A percentile compares a stretch with the other conserved stretches of the same genome.
Evolutionary conservation across 2,329 filamentous ascomycete species (phyloP).

Genomic region (Fusarium coicis): DNA sequence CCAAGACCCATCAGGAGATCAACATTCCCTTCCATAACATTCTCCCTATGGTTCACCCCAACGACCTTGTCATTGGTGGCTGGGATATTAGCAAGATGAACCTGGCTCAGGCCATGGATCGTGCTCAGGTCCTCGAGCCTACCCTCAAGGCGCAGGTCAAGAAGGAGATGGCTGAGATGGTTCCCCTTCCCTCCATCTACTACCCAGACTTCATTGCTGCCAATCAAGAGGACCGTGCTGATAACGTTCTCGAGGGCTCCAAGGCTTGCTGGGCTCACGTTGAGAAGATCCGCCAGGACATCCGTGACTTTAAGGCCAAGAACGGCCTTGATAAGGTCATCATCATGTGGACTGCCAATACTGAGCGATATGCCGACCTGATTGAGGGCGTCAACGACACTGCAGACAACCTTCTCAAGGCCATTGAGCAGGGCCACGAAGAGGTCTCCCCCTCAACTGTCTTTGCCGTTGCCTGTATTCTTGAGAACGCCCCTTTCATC

Average conservation of each 20-base stretch:
- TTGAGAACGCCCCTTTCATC: slow-evolving; percentile 94
- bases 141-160: slow-evolving; percentile 87
- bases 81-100: slow-evolving; percentile 98
- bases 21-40: slow-evolving; percentile 96
- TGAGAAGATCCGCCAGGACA: slow-evolving; percentile 91
- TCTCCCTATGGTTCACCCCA: slow-evolving; percentile 96
- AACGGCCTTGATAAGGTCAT: slow-evolving; percentile 94
- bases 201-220: slow-evolving; percentile 99
- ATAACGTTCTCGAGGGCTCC: slow-evolving; percentile 85
- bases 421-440: slow-evolving; percentile 86
- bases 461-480: slow-evolving; percentile 93
- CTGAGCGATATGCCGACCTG: slow-evolving; percentile 93
- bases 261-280: slow-evolving; percentile 91
- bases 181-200: slow-evolving; percentile 93
- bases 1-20: slow-evolving; percentile 85
- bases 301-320: slow-evolving; percentile 89
- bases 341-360: slow-evolving; percentile 98
- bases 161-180: slow-evolving; percentile 92
- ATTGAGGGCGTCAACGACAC: slow-evolving; percentile 94
- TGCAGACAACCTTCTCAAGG: slow-evolving; percentile 88
- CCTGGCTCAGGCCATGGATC: slow-evolving; percentile 92
- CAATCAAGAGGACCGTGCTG: slow-evolving; percentile 96
- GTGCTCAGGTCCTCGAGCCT: slow-evolving; percentile 94
- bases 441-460: slow-evolving; percentile 96
- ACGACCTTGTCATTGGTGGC: slow-evolving; percentile 92